Percentiles rank a stretch among this genome's conserved stretches.
These are phyloP conservation scores for Pseudoneurospora amorphoporcata DNA, from an alignment of 495 filamentous ascomycete genomes.

Conservation along the genomic window DNA sequence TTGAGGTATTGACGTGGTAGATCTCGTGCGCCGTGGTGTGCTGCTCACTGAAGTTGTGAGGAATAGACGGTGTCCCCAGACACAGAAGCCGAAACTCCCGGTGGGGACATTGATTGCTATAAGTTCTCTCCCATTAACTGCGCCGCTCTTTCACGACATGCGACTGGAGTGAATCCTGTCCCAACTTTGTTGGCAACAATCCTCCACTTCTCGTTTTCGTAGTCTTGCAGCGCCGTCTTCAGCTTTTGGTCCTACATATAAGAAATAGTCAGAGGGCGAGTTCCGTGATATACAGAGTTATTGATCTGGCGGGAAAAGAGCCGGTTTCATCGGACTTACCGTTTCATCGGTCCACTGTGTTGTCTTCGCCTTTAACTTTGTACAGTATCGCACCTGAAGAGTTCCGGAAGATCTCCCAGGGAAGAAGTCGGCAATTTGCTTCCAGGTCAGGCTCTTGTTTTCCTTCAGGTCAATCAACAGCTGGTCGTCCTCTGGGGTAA, in stretches of 20 bases:
- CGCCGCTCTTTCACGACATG: conserved; percentile 70
- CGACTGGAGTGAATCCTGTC: conserved; percentile 69
- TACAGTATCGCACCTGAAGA: conserved; percentile 87
- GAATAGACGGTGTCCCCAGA: conserved; percentile 38
- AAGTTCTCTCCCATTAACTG: conserved; percentile 42
- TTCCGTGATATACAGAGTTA: not conserved
- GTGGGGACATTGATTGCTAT: conserved; percentile 48
- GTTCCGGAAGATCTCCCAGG: conserved; percentile 80
- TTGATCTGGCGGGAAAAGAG: not conserved
- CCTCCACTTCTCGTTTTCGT: conserved; percentile 84
- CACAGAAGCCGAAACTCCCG: conserved; percentile 42
- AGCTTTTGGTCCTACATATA: conserved; percentile 60
- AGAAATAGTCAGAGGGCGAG: not conserved
- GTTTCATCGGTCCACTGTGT: conserved; percentile 89
- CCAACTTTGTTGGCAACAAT: conserved; percentile 81
- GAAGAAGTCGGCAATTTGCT: conserved; percentile 91
- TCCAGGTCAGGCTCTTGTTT: conserved; percentile 86
- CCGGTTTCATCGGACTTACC: conserved; percentile 40
- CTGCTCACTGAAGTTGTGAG: conserved; percentile 28
- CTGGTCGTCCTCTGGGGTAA: conserved; percentile 80
- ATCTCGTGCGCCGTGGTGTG: not conserved
- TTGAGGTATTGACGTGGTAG: not conserved
- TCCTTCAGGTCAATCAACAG: conserved; percentile 82
- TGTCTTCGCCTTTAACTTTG: conserved; percentile 83
- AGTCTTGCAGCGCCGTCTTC: conserved; percentile 69